A percentile compares a stretch with the other conserved stretches of the same genome.
phyloP scores from a whole-genome alignment of 805 yeast species.

The Saturnispora halmiae region DNA sequence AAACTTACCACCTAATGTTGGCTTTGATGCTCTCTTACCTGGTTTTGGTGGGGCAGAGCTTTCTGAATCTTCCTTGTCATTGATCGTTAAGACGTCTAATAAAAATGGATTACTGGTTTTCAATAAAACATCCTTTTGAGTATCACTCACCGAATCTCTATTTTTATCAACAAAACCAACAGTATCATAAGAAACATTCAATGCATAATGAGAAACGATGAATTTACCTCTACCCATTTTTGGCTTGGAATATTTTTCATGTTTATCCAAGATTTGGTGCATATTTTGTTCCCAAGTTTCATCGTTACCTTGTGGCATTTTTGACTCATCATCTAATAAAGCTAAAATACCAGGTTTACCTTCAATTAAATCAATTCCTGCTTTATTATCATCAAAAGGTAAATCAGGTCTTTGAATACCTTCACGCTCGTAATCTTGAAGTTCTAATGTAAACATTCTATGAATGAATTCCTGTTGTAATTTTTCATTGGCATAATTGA shows the following conservation, averaged over 20 bases:
- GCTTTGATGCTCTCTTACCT: slow-evolving; percentile 50
- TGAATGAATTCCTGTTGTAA: slow-evolving; percentile 95
- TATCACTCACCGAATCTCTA: slow-evolving; percentile 95
- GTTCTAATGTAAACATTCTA: slow-evolving; percentile 94
- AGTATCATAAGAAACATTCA: slow-evolving; percentile 83
- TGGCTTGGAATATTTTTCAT: slow-evolving; percentile 79
- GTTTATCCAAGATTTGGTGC: slow-evolving; percentile 74
- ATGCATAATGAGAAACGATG: slow-evolving; percentile 87
- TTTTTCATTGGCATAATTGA: slow-evolving; percentile 93
- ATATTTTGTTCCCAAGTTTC: slow-evolving; percentile 87
- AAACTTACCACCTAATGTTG: slow-evolving; percentile 91
- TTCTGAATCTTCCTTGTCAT: slow-evolving; percentile 35
- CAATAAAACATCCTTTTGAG: slow-evolving; percentile 78
- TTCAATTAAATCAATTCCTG: slow-evolving; percentile 89
- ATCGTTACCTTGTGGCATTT: slow-evolving; percentile 89
- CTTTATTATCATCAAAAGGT: slow-evolving; percentile 93
- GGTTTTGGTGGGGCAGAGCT: slow-evolving; percentile 18
- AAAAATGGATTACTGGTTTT: slow-evolving; percentile 60
- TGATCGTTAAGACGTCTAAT: slow-evolving; percentile 51
- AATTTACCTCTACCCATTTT: slow-evolving; percentile 89
- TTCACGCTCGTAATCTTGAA: slow-evolving; percentile 87
- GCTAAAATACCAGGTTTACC: slow-evolving; percentile 80
- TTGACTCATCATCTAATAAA: slow-evolving; percentile 86
- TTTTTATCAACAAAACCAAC: slow-evolving; percentile 96
- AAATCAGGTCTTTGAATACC: slow-evolving; percentile 95